Base-by-base conservation (phyloP, 441 rosid genomes). In the Metrosideros polymorpha region DNA sequence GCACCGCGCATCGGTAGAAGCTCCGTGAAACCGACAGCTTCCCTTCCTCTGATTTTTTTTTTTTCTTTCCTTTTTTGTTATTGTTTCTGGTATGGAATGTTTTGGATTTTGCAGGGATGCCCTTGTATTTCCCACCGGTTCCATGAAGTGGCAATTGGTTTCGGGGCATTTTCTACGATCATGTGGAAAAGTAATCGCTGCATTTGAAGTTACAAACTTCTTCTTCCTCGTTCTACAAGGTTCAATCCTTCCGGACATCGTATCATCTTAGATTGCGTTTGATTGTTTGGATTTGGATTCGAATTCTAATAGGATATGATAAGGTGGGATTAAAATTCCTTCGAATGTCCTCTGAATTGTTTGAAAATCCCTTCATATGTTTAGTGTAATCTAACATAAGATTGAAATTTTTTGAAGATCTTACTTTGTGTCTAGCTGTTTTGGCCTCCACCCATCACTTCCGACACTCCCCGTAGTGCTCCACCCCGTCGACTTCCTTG, bases 331-430 rank as follows among this genome's bases (percentile, higher is more conserved):
- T 59, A 15, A 0, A 15, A 59, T 29, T 59, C 5, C 32, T 59
- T 7, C 1, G 13, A 50, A 50, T 50, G 52, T 14, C 15, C 6
- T 14, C 2, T n/a, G n/a, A n/a, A n/a, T n/a, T n/a, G n/a, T n/a
- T n/a, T n/a, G n/a, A n/a, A n/a, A n/a, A n/a, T n/a, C n/a, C n/a
- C n/a, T n/a, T n/a, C 2, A 0, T 0, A 32, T 18, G 35, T 66
- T 55, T 24, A 13, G 1, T 9, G 0, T 1, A 10, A 55, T 5
- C 2, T 55, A 10, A 55, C 1, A 19, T 35, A 35, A 9, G 2
- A 32, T 66, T 35, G 1, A 19, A 32, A 35, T 0, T 0, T 0
- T 30, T 2, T 19, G 9, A 53, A 19, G 7, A 53, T 19, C 19
- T 53, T 53, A 4, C 1, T 8, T 53, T 27, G 25, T 19, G 25